Percentiles rank a stretch among this genome's conserved stretches.
phyloP scores from a whole-genome alignment of 2,329 filamentous ascomycete genomes.

The Cladorrhinum sp. region DNA sequence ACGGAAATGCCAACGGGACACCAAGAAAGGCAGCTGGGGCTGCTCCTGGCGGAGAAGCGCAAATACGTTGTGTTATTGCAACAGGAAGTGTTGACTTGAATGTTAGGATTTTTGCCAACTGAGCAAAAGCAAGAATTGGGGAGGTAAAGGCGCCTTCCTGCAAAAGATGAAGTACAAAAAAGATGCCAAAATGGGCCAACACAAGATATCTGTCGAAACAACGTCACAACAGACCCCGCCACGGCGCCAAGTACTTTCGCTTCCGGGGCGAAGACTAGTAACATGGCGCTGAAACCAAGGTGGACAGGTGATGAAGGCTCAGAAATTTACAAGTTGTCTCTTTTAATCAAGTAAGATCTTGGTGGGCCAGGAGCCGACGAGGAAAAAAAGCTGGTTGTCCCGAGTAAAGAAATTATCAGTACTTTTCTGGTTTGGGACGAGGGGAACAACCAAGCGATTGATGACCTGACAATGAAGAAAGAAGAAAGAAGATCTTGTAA shows the following conservation, averaged over 20 bases:
- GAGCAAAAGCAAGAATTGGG: neutral
- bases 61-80: slow-evolving; percentile 80
- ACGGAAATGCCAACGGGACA: slow-evolving; percentile 37
- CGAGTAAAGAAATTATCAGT: neutral
- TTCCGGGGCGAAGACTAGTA: neutral
- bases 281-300: neutral
- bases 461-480: slow-evolving; percentile 18
- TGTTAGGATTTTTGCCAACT: slow-evolving; percentile 71
- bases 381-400: neutral
- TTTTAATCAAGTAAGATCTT: neutral
- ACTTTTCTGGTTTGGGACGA: neutral
- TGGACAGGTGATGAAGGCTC: neutral
- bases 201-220: neutral
- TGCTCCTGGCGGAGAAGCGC: slow-evolving; percentile 49
- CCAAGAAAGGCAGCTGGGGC: slow-evolving; percentile 45
- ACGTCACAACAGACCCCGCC: neutral
- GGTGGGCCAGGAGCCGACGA: neutral
- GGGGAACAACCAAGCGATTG: neutral
- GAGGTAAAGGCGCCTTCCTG: neutral
- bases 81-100: slow-evolving; percentile 82
- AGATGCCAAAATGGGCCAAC: neutral
- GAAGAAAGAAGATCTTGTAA: slow-evolving; percentile 9
- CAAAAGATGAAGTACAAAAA: neutral
- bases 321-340: neutral
- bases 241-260: neutral